Evolutionary conservation across 192 early-diverging fungal species (phyloP).

Genomic region (Entomortierella beljakovae): DNA sequence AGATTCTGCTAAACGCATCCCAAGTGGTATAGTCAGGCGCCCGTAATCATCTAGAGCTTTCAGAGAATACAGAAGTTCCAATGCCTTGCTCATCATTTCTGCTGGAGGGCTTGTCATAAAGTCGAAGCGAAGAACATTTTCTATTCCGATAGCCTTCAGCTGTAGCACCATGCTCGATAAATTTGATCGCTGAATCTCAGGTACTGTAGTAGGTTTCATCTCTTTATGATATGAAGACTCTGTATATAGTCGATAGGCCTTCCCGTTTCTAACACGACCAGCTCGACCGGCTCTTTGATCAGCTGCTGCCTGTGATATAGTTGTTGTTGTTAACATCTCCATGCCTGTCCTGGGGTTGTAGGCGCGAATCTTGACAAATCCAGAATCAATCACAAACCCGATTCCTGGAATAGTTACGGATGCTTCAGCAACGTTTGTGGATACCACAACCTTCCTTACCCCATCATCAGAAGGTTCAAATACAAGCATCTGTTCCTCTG

Average conservation of each 20-base stretch:
- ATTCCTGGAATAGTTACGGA: slow-evolving; percentile 82
- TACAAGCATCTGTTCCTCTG: slow-evolving; percentile 73
- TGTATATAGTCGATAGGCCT: slow-evolving; percentile 92
- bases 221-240: slow-evolving; percentile 81
- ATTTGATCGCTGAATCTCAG: slow-evolving; percentile 91
- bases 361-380: slow-evolving; percentile 83
- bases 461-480: slow-evolving; percentile 68
- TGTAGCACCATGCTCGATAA: slow-evolving; percentile 76
- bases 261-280: slow-evolving; percentile 91
- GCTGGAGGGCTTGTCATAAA: slow-evolving; percentile 83
- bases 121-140: slow-evolving; percentile 83
- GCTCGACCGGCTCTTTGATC: slow-evolving; percentile 95
- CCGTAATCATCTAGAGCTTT: slow-evolving; percentile 79
- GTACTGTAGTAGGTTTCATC: slow-evolving; percentile 87
- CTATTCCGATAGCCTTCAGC: slow-evolving; percentile 84
- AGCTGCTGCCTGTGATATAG: slow-evolving; percentile 92
- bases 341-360: slow-evolving; percentile 96
- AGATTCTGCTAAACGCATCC: slow-evolving; percentile 77
- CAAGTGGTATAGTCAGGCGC: slow-evolving; percentile 76
- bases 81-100: slow-evolving; percentile 73
- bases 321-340: slow-evolving; percentile 89
- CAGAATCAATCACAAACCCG: slow-evolving; percentile 82
- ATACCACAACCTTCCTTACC: slow-evolving; percentile 85
- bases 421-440: slow-evolving; percentile 93
- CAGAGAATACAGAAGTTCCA: slow-evolving; percentile 81